Percentiles rank a stretch among this genome's conserved stretches.
These are phyloP conservation scores for Salvia hispanica DNA, from an alignment of 257 asterid genomes.

Conservation along the genomic window DNA sequence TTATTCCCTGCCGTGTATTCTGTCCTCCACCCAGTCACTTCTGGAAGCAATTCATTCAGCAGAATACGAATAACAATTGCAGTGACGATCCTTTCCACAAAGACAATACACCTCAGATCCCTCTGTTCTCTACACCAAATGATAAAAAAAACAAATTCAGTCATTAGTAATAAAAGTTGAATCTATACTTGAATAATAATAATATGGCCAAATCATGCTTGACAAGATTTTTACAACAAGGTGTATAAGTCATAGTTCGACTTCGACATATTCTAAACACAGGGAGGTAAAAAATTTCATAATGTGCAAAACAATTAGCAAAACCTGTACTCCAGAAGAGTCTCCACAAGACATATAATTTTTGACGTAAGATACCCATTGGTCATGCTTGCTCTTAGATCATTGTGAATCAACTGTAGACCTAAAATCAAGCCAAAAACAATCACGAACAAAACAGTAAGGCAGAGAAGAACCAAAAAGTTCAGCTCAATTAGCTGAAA, in stretches of 20 bases:
- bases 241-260: too few species aligned
- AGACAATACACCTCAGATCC: slow-evolving; percentile 81
- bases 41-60: slow-evolving; percentile 64
- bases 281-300: background rate
- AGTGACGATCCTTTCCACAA: slow-evolving; percentile 76
- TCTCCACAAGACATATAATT: slow-evolving; percentile 57
- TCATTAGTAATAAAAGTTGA: background rate
- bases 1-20: slow-evolving; percentile 69
- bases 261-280: background rate
- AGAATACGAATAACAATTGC: slow-evolving; percentile 65
- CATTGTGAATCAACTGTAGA: slow-evolving; percentile 32
- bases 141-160: slow-evolving; percentile 1
- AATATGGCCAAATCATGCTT: background rate
- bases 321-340: slow-evolving; percentile 81
- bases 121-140: slow-evolving; percentile 49
- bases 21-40: slow-evolving; percentile 60
- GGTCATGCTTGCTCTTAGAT: slow-evolving; percentile 39
- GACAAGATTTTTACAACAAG: background rate
- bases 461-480: background rate
- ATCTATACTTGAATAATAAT: background rate
- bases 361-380: slow-evolving; percentile 65
- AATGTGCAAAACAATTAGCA: slow-evolving; percentile 5
- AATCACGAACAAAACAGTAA: slow-evolving; percentile 19
- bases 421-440: slow-evolving; percentile 35
- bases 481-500: background rate